Evolutionary conservation across 2,329 filamentous ascomycete genomes (phyloP), one percentile per base, ranked within the genome.

Genomic region (Bipolaris bicolor): DNA sequence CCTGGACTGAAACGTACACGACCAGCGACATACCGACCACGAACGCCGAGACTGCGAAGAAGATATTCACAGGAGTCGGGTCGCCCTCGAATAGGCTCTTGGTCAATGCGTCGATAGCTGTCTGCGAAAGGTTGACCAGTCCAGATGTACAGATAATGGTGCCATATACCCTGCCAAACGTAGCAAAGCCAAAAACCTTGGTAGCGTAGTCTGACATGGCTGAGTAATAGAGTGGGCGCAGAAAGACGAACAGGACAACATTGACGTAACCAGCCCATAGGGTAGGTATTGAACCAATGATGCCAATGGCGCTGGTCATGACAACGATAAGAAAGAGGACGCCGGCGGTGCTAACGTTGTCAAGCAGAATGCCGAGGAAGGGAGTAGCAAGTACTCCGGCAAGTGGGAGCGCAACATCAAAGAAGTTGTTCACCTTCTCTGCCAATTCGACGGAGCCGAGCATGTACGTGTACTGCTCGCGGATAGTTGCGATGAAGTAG

Each of bases 121-220:
- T 88, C 77, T 96, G 91, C 1, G 85, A 85, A 65, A 97, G 91
- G 74, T 95, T 96, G 70, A 92, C 82, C 1, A 96, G 73, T 0
- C 92, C 92, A 0, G 92, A 89, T 4, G 94, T 78, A 76, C 90
- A 95, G 65, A 96, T 95, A 61, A 96, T 90, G 26, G 92, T 84
- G 3, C 92, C 92, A 75, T 96, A 96, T 7, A 97, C 91, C 44
- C 90, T 95, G 26, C 92, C 92, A 69, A 96, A 97, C 0, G 91
- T 96, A 55, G 88, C 74, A 76, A 96, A 96, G 5, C 92, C 92
- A 72, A 97, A 97, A 20, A 96, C 92, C 76, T 96, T 96, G 58
- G 91, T 91, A 24, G 86, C 86, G 72, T 95, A 96, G 77, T 96
- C 92, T 39, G 89, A 93, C 66, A 96, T 90, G 7, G 91, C 88